Base-by-base conservation (phyloP, 2,329 filamentous ascomycete genomes). In the Colletotrichum acutatum region DNA sequence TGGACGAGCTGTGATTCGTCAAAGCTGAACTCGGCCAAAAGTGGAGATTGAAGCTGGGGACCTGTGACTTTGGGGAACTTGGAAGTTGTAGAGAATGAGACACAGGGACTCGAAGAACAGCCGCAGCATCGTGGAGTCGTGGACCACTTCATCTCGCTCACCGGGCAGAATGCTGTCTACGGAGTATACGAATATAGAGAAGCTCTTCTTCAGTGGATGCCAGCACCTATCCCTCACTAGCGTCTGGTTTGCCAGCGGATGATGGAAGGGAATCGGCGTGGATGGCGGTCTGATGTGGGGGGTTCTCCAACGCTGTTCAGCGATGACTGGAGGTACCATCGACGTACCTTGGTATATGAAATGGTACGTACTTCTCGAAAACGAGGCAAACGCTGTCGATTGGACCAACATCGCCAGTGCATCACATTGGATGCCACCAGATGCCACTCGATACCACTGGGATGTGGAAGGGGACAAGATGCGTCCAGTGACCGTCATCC, bases 361-460 rank as follows among this genome's bases (percentile, higher is more conserved):
- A n/a, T n/a, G n/a, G 46, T 63, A 63, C 61, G 46, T 63, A 63
- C 46, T 42, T 26, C 7, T 19, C n/a, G 22, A 53, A 53, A 63
- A 53, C 28, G 61, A 63, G 61, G 46, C 61, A 63, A 63, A 49
- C 61, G 11, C 28, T n/a, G 61, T 34, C 28, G 46, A 53, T 63
- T 63, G 61, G 61, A 53, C 28, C 28, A 63, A 34, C 61, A 34
- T 52, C n/a, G 61, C 60, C 28, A 19, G 53, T 34, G 60, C 14
- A 53, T 34, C 26, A 32, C 46, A 49, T 30, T 49, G 60, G 46
- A 32, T 12, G 26, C 42, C 32, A 26, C 32, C 22, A 12, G 37
- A 19, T 42, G 34, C 32, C 42, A 46, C 26, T 46, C 26, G 42
- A 30, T 11, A 19, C 42, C 32, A 26, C 32, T 34, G n/a, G 34